Conservation (phyloP, 306 rosid genomes). For the Pterocarpus santalinus region DNA sequence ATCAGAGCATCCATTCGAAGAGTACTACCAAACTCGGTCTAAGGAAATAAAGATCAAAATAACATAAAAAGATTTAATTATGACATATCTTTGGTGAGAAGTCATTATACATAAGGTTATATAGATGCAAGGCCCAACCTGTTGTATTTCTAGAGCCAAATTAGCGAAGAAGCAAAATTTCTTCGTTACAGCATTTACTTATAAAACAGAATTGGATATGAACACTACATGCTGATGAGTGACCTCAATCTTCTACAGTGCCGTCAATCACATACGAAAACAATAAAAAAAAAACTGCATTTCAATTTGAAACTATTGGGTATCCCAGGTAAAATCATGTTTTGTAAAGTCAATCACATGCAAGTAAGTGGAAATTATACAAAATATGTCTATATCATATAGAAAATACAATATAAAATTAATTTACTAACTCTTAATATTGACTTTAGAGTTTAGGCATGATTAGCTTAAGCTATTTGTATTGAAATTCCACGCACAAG, state of each 20-base stretch:
- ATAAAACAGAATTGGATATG: not conserved
- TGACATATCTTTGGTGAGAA: not conserved
- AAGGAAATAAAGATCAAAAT: not conserved
- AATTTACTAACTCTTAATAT: not conserved
- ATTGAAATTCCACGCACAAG: conserved; percentile 11
- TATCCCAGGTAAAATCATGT: conserved; percentile 15
- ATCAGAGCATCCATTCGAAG: too few species aligned
- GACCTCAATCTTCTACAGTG: not conserved
- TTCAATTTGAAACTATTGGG: not conserved
- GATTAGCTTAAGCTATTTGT: conserved; percentile 31
- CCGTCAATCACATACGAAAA: not conserved
- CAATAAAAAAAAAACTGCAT: not conserved
- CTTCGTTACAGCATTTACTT: not conserved
- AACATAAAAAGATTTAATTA: not conserved
- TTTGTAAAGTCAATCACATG: not conserved
- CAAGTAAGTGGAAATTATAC: not conserved
- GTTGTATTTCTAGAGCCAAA: not conserved
- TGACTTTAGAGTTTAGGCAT: conserved; percentile 15
- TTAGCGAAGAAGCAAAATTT: not conserved
- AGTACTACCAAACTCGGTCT: too few species aligned
- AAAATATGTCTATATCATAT: not conserved
- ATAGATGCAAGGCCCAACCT: not conserved
- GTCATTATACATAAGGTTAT: not conserved
- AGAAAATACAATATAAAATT: not conserved
- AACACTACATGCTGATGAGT: not conserved